Base-by-base conservation (phyloP, 768 basidiomycete species). In the Leccinum pellstonianum region DNA sequence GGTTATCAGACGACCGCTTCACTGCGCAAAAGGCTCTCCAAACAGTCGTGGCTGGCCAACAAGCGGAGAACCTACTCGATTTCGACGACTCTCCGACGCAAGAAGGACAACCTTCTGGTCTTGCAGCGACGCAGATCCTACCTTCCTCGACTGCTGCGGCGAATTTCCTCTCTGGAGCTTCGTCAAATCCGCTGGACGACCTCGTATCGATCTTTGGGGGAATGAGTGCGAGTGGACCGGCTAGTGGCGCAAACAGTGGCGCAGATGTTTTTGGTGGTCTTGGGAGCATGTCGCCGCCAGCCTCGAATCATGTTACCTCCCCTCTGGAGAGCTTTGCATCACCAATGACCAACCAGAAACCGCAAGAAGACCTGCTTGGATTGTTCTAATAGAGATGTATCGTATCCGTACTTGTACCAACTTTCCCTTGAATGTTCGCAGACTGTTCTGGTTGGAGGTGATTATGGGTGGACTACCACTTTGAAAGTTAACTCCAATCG, bases 21-120 rank as follows among this genome's bases (percentile, higher is more conserved):
- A 84, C 86, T 2, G 78, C 88, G 23, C 82, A 92, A 68, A 93
- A 91, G 66, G 94, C 94, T 2, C 75, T 98, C n/a, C 88, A 95
- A 66, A 95, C 94, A 1, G 90, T 98, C 47, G 93, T 84, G 25
- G 86, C 87, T 3, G 96, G 96, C 10, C 92, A 95, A 75, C 91
- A 93, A 74, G 86, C 94, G 14, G 96, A 98, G 75, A 98, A 98
- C 72, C 77, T 97, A 5, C 87, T 98, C 61, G 95, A 98, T 76
- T 95, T 98, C 73, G 93, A 93, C 73, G 92, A 94, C 64, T 79
- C 78, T 14, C 80, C 85, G 3, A 74, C 80, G 5, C 71, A 77
- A 53, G 85, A 88, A 38, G 83, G 65, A 1, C 62, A 88, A 64
- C 86, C 89, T 5, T 87, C 89, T 9, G 88, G 88, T 10, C 81